A percentile compares a stretch with the other conserved stretches of the same genome.
phyloP scores from a whole-genome alignment of 768 basidiomycete genomes.

The Cytidiella melzeri region DNA sequence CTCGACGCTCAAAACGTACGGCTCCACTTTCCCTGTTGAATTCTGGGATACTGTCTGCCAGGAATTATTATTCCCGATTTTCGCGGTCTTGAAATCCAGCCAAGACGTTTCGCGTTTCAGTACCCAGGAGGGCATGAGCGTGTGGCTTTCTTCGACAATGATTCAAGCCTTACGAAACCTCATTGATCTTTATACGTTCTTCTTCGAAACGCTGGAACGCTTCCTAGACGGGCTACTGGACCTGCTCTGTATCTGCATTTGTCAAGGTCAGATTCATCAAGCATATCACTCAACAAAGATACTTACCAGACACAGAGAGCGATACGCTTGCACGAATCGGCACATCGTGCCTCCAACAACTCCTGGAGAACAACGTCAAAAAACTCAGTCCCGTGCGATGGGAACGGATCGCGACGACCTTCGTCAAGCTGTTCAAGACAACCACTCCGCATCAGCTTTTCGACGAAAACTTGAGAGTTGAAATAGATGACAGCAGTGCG shows the following conservation, averaged over 20 bases:
- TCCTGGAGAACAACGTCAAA: slow-evolving; percentile 86
- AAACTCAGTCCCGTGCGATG: slow-evolving; percentile 82
- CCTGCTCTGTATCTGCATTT: slow-evolving; percentile 92
- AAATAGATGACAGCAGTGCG: slow-evolving; percentile 56
- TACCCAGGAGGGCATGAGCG: slow-evolving; percentile 98
- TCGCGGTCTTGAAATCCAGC: slow-evolving; percentile 89
- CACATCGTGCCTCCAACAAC: slow-evolving; percentile 94
- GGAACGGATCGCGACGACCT: slow-evolving; percentile 89
- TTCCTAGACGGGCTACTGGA: slow-evolving; percentile 93
- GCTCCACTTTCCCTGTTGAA: slow-evolving; percentile 74
- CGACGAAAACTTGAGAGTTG: slow-evolving; percentile 84
- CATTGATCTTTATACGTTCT: slow-evolving; percentile 92
- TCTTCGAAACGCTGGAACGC: slow-evolving; percentile 85
- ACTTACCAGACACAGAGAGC: slow-evolving; percentile 58
- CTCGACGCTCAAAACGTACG: slow-evolving; percentile 87
- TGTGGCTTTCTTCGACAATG: slow-evolving; percentile 99
- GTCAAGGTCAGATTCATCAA: slow-evolving; percentile 73
- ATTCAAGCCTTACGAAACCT: slow-evolving; percentile 95
- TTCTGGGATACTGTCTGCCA: slow-evolving; percentile 99
- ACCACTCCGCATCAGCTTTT: slow-evolving; percentile 97
- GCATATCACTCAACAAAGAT: not conserved
- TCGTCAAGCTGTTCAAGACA: slow-evolving; percentile 93
- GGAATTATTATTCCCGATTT: slow-evolving; percentile 96
- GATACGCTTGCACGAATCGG: slow-evolving; percentile 97
- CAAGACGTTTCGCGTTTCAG: slow-evolving; percentile 90